Evolutionary conservation across 805 yeast species (phyloP).

Genomic region (Pichia cabralensis): DNA sequence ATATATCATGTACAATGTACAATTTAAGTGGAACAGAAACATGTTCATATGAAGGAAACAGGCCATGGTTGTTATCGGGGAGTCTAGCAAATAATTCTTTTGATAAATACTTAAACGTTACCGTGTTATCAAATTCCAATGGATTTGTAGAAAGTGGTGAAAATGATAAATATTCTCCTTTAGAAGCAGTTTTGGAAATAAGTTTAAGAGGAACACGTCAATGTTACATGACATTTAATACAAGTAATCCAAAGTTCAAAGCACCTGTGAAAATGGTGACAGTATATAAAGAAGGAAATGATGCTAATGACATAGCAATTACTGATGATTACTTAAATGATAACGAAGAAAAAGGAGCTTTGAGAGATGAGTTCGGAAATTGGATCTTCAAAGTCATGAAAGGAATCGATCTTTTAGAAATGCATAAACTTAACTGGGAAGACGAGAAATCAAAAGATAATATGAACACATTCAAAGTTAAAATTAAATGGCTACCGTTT

Average conservation of each 20-base stretch:
- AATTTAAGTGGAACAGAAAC: slow-evolving; percentile 37
- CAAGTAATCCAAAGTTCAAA: slow-evolving; percentile 26
- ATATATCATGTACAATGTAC: slow-evolving; percentile 23
- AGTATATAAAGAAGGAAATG: slow-evolving; percentile 29
- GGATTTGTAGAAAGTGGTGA: background rate
- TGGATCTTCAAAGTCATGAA: slow-evolving; percentile 39
- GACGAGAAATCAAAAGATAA: slow-evolving; percentile 16
- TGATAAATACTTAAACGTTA: slow-evolving; percentile 38
- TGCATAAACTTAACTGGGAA: slow-evolving; percentile 59
- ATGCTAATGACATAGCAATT: background rate
- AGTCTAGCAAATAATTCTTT: slow-evolving; percentile 24
- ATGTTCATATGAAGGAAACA: slow-evolving; percentile 42
- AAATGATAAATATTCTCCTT: slow-evolving; percentile 44
- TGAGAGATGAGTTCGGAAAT: slow-evolving; percentile 27
- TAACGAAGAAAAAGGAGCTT: slow-evolving; percentile 40
- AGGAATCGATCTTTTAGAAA: slow-evolving; percentile 56
- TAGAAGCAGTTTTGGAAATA: slow-evolving; percentile 52
- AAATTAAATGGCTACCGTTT: slow-evolving; percentile 70
- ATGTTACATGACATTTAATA: slow-evolving; percentile 53
- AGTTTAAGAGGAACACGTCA: slow-evolving; percentile 51
- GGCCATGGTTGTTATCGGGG: slow-evolving; percentile 39
- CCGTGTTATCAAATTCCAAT: slow-evolving; percentile 41
- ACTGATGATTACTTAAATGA: no score
- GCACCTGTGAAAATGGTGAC: slow-evolving; percentile 61
- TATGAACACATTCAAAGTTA: slow-evolving; percentile 38